Base-by-base conservation (phyloP, 2,329 filamentous ascomycete genomes). In the Cadophora malorum region DNA sequence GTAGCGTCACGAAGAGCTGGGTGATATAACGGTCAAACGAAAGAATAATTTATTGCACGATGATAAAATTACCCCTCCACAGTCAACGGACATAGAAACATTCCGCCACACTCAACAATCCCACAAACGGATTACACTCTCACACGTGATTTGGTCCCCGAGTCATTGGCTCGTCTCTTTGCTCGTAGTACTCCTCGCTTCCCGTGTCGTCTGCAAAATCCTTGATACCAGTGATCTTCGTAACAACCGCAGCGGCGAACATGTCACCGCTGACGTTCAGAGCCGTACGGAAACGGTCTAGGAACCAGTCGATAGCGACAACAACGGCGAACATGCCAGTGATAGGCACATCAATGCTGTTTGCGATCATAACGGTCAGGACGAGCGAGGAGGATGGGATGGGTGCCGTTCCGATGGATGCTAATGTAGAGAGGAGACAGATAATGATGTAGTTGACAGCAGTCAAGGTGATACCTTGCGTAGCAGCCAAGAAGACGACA, bases 341-440 rank as follows among this genome's bases (percentile, higher is more conserved):
- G 28, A 64, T 14, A 3, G 63, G 63, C 4, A 64, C 63, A 23
- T 58, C 33, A 23, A 64, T 49, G 9, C 50, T 58, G 25, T 64
- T 64, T 21, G 63, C 50, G 8, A 64, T 64, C 63, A 64, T 64
- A 35, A 64, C 63, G 8, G 63, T 64, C 10, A 64, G 35, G 6
- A 64, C 63, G 9, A 64, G 63, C 14, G 63, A 64, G 21, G 63
- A 56, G 7, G 47, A 55, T 23, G 63, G 63, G 19, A 64, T 64
- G 31, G 63, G 63, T 4, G 63, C 53, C 4, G 52, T 47, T 14
- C 63, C 63, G 14, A 64, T 64, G 14, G 63, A 56, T n/a, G 63
- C 63, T 2, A 64, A 23, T 23, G 63, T 64, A n/a, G 63, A 64
- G 1, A 64, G 63, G 3, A 64, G 41, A 33, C 63, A 49, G 12